Evolutionary conservation across 352 stramenopile species (phyloP).

Genomic region (Pythium brachiatum): DNA sequence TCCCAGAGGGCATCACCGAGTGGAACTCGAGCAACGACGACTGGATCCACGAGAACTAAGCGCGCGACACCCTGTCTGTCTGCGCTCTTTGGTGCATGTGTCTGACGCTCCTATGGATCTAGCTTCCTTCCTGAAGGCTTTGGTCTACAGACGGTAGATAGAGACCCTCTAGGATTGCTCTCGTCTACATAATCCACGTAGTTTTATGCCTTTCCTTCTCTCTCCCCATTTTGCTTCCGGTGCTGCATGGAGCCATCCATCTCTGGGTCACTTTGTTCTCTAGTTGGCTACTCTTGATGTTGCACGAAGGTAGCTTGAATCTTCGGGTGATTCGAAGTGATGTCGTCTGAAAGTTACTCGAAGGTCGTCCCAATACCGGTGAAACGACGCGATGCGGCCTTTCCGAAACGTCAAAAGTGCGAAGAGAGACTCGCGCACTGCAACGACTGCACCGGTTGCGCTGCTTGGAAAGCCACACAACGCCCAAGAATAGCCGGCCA

Average conservation of each 20-base stretch:
- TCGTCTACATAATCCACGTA: constrained; percentile 15
- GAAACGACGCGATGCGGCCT: constrained; percentile 16
- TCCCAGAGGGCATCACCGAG: constrained; percentile 91
- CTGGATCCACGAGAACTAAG: constrained; percentile 97
- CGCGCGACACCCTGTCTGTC: neutral
- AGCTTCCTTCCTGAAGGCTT: neutral
- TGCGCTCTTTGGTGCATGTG: constrained; percentile 5
- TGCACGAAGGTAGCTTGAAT: neutral
- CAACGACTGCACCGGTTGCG: neutral
- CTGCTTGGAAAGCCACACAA: neutral
- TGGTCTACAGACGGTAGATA: constrained; percentile 9
- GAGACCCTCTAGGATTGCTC: neutral
- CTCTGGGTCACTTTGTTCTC: neutral
- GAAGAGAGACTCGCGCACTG: neutral
- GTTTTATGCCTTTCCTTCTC: neutral
- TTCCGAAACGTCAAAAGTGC: neutral
- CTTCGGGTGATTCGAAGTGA: neutral
- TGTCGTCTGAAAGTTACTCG: constrained; percentile 13
- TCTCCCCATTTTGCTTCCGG: neutral
- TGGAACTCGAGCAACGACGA: constrained; percentile 89
- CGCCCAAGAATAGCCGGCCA: constrained; percentile 10
- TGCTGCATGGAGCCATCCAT: constrained; percentile 4
- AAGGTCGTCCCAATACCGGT: constrained; percentile 10
- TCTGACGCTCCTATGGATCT: neutral
- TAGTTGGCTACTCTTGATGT: constrained; percentile 1